These are phyloP conservation scores for Globisporangium barbulae DNA, from an alignment of 352 stramenopile genomes.

Conservation along the genomic window DNA sequence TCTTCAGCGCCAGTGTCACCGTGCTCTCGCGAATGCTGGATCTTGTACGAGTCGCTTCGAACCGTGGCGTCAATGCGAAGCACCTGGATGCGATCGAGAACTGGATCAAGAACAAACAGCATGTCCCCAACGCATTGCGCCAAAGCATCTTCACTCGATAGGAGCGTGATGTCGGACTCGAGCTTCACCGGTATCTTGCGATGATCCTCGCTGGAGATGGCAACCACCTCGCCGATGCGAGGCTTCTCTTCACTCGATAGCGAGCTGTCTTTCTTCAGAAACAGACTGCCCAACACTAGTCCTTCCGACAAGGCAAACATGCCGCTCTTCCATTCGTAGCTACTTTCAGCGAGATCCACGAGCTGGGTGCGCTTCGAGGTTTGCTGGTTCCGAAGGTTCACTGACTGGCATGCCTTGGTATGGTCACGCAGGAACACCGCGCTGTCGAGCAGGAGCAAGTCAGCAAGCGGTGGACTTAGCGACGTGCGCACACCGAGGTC, in stretches of 20 bases:
- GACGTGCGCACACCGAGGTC: constrained; percentile 16
- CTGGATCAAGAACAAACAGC: constrained; percentile 29
- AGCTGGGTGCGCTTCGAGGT: constrained; percentile 24
- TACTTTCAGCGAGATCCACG: neutral
- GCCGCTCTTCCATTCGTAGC: neutral
- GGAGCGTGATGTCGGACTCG: constrained; percentile 8
- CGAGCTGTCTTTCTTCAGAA: constrained; percentile 3
- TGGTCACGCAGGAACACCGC: constrained; percentile 27
- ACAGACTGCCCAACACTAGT: constrained; percentile 21
- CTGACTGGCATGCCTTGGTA: constrained; percentile 31
- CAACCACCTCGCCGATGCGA: constrained; percentile 1
- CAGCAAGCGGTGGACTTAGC: constrained; percentile 6
- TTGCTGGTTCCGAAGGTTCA: constrained; percentile 41
- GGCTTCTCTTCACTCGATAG: neutral
- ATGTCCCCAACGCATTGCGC: constrained; percentile 25
- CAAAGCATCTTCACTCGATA: constrained; percentile 9
- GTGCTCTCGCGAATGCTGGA: constrained; percentile 23
- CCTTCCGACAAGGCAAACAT: constrained; percentile 27
- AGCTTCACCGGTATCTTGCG: constrained; percentile 24
- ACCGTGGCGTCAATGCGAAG: constrained; percentile 27
- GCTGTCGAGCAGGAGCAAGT: constrained; percentile 12
- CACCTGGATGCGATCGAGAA: constrained; percentile 15
- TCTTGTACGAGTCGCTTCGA: constrained; percentile 49
- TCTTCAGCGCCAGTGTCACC: neutral
- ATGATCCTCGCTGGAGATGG: constrained; percentile 29